Evolutionary conservation across 192 early-diverging fungal species (phyloP), one percentile per base, ranked within the genome.

Genomic region (Entophlyctis luteolus): DNA sequence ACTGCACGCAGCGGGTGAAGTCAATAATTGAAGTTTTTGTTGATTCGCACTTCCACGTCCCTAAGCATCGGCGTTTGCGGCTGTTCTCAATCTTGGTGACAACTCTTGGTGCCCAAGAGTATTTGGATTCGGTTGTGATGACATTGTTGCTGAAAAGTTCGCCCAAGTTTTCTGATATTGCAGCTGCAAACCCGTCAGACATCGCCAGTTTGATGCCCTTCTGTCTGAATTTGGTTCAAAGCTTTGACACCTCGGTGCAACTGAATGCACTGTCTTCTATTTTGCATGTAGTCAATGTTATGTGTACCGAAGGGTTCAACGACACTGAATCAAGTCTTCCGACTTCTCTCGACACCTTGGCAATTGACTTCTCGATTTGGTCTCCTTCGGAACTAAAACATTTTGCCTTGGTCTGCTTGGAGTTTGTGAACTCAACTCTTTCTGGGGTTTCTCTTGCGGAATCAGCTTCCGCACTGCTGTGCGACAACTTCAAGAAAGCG

Each of bases 11-110:
- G 72, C 33, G 46, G 55, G 86, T 93, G 16, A 87, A 86, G 20
- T 87, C 88, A 3, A 86, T 96, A 39, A 74, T 95, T 71, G 84
- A 90, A 63, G 87, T 94, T 56, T 97, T 98, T 84, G 88, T 95
- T 23, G 90, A 95, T 67, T 89, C 94, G 3, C 70, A 95, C 67
- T 80, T 81, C 66, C 94, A 95, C 73, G 93, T 98, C 70, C 96
- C 96, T 45, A 87, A 88, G 47, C 94, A 96, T 74, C 84, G 96
- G 48, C 86, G 95, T 54, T 83, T 95, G 52, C 42, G 90, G 31
- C 79, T 98, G 34, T 97, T 96, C 72, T 85, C 88, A 2, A 81
- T 91, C 12, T 71, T 98, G 28, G 85, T 94, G 36, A 58, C 78
- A 4, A 91, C 93, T 0, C 78, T 98, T 56, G 96, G 94, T 28